Base-by-base conservation (phyloP, 2,329 filamentous ascomycete species). In the Pseudocercospora vitis region DNA sequence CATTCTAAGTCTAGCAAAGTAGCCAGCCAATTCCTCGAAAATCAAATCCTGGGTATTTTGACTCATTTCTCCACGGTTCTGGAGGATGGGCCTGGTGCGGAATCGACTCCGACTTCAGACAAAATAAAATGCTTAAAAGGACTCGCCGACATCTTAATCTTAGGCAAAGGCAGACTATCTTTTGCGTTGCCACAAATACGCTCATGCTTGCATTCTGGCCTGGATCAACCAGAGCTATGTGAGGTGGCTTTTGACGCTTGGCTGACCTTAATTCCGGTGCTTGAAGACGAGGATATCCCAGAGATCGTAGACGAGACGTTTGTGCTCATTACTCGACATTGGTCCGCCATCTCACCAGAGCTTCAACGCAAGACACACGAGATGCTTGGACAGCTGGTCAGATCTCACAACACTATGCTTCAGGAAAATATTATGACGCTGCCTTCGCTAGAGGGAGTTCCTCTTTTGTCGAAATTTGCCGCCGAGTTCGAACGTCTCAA, bases 141-240 rank as follows among this genome's bases (percentile, higher is more conserved):
- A 4, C 87, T 99, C 67, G 88, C 90, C 62, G 89, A 95, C 68
- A 88, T 99, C 81, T 87, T 96, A 46, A 83, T 78, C 50, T 77
- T 95, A 45, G 88, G 89, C 39, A 86, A 84, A 63, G 78, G 79
- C 2, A 85, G 88, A 65, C 83, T 91, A 26, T 86, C 84, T 56
- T 84, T 87, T 63, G 94, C 89, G 46, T 78, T 96, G 33, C 92
- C 94, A 18, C 92, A 96, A 76, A 92, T 97, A 52, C 90, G 90
- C 61, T 91, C 92, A n/a, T 96, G 89, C 67, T 77, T 99, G 9
- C 84, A 95, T 58, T 91, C 90, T 18, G 91, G 91, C 0, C 81
- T 97, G 55, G 80, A 87, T 12, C 82, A 88, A 47, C 79, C 85
- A 39, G 81, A 86, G 42, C 78, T 99, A n/a, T 84, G 89, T 57